Evolutionary conservation across 2,329 filamentous ascomycete species (phyloP).

Genomic region (Beauveria caledonica): DNA sequence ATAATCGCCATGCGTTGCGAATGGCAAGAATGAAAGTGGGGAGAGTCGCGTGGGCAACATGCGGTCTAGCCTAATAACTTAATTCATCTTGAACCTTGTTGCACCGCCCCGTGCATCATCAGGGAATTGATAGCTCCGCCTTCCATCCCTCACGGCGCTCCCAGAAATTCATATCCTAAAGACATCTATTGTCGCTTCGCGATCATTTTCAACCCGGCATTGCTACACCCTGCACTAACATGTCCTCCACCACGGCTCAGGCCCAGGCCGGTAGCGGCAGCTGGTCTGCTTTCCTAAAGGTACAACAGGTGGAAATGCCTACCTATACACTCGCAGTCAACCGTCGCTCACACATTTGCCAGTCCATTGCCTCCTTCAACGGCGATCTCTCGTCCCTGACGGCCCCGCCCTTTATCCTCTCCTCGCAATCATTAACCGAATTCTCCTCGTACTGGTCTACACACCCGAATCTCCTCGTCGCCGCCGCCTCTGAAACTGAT

Average conservation of each 20-base stretch:
- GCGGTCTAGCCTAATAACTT: constrained; percentile 1
- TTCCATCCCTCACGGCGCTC: neutral
- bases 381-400: constrained; percentile 75
- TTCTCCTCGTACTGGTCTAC: constrained; percentile 80
- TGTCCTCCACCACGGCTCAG: constrained; percentile 20
- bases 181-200: neutral
- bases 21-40: constrained; percentile 2
- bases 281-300: constrained; percentile 47
- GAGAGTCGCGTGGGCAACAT: constrained; percentile 6
- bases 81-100: neutral
- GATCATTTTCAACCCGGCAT: neutral
- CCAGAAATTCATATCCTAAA: neutral
- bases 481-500: constrained; percentile 71
- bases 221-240: neutral
- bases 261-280: constrained; percentile 35
- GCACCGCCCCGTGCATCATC: neutral
- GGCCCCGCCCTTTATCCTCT: constrained; percentile 75
- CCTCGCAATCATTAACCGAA: constrained; percentile 68
- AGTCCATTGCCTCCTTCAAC: constrained; percentile 74
- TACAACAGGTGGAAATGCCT: constrained; percentile 17
- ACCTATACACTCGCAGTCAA: neutral
- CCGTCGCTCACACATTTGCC: neutral
- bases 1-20: neutral
- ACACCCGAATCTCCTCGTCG: constrained; percentile 69
- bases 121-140: neutral